phyloP scores from a whole-genome alignment of 78 protist genomes.

The Dictyostelium citrinum region DNA sequence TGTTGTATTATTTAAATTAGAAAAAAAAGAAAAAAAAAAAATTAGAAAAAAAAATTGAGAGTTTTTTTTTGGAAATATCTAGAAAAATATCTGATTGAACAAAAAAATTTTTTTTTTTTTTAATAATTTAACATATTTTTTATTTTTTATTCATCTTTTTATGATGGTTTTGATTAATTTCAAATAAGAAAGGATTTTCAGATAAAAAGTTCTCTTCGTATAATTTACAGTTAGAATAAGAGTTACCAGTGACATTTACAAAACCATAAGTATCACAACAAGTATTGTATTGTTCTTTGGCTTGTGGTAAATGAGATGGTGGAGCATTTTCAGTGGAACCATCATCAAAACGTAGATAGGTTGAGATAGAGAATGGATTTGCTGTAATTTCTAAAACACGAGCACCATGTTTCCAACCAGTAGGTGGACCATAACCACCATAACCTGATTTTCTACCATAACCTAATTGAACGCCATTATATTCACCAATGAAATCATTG shows the following conservation, averaged over 20 bases:
- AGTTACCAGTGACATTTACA: constrained; percentile 1
- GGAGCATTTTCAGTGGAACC: constrained; percentile 4
- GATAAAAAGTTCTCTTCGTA: constrained; percentile 8
- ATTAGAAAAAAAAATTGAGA: too few relatives aligned
- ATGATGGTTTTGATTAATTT: constrained; percentile 1
- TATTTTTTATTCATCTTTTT: not conserved
- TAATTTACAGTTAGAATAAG: constrained; percentile 24
- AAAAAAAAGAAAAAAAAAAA: not conserved
- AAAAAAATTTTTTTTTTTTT: not conserved
- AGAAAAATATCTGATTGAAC: too few relatives aligned
- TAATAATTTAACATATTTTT: not conserved
- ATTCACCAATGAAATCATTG: constrained; percentile 72
- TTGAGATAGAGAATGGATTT: constrained; percentile 39
- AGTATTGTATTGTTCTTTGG: not conserved
- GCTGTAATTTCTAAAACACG: constrained; percentile 35
- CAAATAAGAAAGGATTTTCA: not conserved
- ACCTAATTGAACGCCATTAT: constrained; percentile 65
- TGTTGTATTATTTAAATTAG: not conserved
- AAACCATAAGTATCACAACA: constrained; percentile 67
- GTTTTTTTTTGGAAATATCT: too few relatives aligned
- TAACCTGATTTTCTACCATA: constrained; percentile 79
- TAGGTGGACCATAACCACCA: constrained; percentile 75
- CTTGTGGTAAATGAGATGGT: constrained; percentile 4
- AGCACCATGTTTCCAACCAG: constrained; percentile 76
- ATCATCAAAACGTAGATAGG: constrained; percentile 48